Evolutionary conservation across 176 grass and related monocot genomes (phyloP), one percentile per base, ranked within the genome.

Genomic region (Lolium rigidum): DNA sequence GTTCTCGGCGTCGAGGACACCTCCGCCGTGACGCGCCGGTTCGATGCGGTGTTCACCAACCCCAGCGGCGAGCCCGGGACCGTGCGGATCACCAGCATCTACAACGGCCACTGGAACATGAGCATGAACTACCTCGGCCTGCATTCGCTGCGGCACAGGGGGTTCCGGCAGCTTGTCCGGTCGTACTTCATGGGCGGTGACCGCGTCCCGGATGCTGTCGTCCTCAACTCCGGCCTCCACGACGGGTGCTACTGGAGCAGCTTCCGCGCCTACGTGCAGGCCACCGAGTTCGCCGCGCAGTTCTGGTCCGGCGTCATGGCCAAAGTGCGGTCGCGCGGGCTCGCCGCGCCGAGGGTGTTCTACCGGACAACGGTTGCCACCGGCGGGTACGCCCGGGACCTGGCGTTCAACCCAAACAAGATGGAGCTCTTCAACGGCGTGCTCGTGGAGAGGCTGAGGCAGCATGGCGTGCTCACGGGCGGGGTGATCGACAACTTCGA

Each of bases 21-120:
- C 4, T 72, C 82, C 0, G 63, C 76, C 1, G 94, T 99, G 18
- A 91, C 92, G 1, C 94, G 97, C 70, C 90, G 94, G 3, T 96
- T 96, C 38, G 94, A 99, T 9, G 55, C 37, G 0, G 90, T 88
- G 58, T 96, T 99, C 70, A 82, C 55, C 0, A 96, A 95, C 74
- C 93, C 92, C 58, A 78, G 22, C 4, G 84, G 93, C 39, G 55
- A 35, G 22, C 37, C 87, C 38, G 87, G 82, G 84, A 79, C 88
- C 1, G 64, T 99, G 58, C 85, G 97, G 90, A 96, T 99, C 82
- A 99, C 97, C 0, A 99, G 57, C 82, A 83, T 99, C 79, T 99
- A 94, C 77, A 99, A 99, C 54, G 97, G 97, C 15, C 97, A 99
- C 60, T 99, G 97, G 97, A 99, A 99, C 82, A 86, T 88, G 84